Evolutionary conservation across 305 asterid species (phyloP).

Genomic region (Lippia alba): DNA sequence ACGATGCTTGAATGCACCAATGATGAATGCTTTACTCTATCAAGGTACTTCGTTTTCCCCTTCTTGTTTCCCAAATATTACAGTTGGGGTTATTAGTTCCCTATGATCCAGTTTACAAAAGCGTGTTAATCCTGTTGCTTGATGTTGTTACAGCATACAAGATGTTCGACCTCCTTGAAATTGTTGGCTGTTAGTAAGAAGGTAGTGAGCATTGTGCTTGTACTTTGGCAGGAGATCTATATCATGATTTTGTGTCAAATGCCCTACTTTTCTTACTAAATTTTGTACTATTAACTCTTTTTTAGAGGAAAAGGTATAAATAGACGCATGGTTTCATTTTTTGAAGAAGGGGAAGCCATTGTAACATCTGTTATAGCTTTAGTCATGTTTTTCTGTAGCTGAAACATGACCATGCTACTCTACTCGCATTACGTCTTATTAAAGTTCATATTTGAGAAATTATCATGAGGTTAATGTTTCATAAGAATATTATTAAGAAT

Average conservation of each 20-base stretch:
- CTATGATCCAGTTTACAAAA: slow-evolving; percentile 27
- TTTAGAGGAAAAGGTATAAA: slow-evolving; percentile 19
- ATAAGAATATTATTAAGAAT: too few relatives aligned
- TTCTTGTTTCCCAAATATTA: background rate
- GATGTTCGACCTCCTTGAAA: too few relatives aligned
- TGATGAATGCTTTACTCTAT: slow-evolving; percentile 27
- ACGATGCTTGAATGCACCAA: slow-evolving; percentile 43
- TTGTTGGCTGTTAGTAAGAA: background rate
- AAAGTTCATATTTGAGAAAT: too few relatives aligned
- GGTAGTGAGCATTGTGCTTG: slow-evolving; percentile 18
- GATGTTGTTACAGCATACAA: background rate
- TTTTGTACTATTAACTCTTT: slow-evolving; percentile 18
- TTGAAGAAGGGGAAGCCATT: slow-evolving; percentile 8
- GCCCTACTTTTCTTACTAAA: slow-evolving; percentile 13
- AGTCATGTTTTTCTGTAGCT: too few relatives aligned
- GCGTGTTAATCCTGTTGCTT: slow-evolving; percentile 15
- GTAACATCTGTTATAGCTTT: slow-evolving; percentile 23
- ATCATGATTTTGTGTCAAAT: slow-evolving; percentile 4
- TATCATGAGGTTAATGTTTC: too few relatives aligned
- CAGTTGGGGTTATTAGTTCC: background rate
- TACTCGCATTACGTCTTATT: too few relatives aligned
- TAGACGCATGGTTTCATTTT: slow-evolving; percentile 34
- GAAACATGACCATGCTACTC: too few relatives aligned
- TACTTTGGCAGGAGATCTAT: background rate
- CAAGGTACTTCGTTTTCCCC: slow-evolving; percentile 31